These are phyloP conservation scores for Aureobasidium sp. DNA, from an alignment of 2,329 filamentous ascomycete species.

Conservation along the genomic window DNA sequence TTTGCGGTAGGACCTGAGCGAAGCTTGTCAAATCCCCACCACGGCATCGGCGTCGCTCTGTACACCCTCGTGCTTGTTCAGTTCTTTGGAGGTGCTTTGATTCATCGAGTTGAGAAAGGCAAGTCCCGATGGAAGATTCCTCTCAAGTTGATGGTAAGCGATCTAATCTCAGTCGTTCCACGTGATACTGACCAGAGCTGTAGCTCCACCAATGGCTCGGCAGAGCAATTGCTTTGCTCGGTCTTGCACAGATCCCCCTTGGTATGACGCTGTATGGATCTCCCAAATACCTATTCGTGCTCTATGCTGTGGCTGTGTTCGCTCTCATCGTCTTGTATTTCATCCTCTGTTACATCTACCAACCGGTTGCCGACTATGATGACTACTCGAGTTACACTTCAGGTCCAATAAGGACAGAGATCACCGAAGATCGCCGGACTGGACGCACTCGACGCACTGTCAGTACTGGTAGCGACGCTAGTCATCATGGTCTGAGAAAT, in stretches of 20 bases:
- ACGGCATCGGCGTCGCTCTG: conserved; percentile 74
- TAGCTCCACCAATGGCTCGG: conserved; percentile 83
- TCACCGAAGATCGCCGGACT: conserved; percentile 16
- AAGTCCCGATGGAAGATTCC: conserved; percentile 49
- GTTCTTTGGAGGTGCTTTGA: conserved; percentile 42
- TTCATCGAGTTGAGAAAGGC: conserved; percentile 24
- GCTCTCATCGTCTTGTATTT: conserved; percentile 17
- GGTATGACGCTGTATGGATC: conserved; percentile 90
- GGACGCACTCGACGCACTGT: conserved; percentile 13
- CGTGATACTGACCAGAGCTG: conserved; percentile 1
- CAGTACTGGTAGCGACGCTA: conserved; percentile 1
- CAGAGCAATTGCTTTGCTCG: conserved; percentile 67
- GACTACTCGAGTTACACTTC: conserved; percentile 18
- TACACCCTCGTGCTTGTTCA: conserved; percentile 68
- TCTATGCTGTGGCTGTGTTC: conserved; percentile 66
- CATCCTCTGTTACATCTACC: conserved; percentile 16
- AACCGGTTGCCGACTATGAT: conserved; percentile 32
- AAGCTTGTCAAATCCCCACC: conserved; percentile 72
- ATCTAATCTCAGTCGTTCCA: neutral
- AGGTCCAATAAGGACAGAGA: conserved; percentile 17
- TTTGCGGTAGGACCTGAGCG: conserved; percentile 68
- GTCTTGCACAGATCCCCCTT: conserved; percentile 78
- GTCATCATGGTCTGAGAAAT: conserved; percentile 17
- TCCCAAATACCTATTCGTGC: conserved; percentile 73
- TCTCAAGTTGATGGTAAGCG: conserved; percentile 48